phyloP scores from a whole-genome alignment of 805 yeast genomes.

The Grigorovia transvaalensis region DNA sequence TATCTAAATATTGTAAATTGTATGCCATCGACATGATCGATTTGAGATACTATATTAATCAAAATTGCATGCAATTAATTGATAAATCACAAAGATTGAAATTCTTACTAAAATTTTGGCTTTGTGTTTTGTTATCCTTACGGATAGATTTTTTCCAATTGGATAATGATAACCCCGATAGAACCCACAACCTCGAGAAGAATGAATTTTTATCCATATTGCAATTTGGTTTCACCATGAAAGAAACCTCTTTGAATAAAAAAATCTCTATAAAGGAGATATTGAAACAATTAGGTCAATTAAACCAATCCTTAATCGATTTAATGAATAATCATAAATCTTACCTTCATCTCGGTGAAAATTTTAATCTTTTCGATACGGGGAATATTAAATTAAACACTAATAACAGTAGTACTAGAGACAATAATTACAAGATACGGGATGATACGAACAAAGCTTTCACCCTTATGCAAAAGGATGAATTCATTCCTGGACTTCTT shows the following conservation, averaged over 20 bases:
- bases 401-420: neutral
- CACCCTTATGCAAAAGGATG: neutral
- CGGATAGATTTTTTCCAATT: neutral
- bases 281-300: neutral
- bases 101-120: slow-evolving; percentile 32
- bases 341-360: neutral
- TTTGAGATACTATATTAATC: slow-evolving; percentile 16
- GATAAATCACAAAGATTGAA: slow-evolving; percentile 29
- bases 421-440: no score
- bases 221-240: neutral
- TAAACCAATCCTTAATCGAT: neutral
- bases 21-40: slow-evolving; percentile 31
- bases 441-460: neutral
- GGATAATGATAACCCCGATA: neutral
- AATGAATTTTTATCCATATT: neutral
- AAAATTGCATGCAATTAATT: slow-evolving; percentile 18
- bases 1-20: slow-evolving; percentile 35
- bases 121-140: slow-evolving; percentile 35
- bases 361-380: neutral
- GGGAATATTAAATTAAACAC: neutral
- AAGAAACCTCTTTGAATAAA: neutral
- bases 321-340: neutral
- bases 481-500: no score
- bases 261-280: neutral
- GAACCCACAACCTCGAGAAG: neutral